A percentile compares a stretch with the other conserved stretches of the same genome.
phyloP scores from a whole-genome alignment of 345 rosid genomes.

The Pistacia atlantica region DNA sequence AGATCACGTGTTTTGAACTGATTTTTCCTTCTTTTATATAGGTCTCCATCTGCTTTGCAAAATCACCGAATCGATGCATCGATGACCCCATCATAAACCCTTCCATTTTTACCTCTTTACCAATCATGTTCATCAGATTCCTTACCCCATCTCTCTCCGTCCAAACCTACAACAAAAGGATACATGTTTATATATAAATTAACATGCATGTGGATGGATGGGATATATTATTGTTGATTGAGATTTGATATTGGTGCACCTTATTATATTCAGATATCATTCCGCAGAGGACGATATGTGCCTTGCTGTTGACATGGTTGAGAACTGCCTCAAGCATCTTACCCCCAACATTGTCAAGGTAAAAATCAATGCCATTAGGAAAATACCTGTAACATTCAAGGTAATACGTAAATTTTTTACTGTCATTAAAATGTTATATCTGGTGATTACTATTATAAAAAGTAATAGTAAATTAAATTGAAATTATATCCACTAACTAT shows the following conservation, averaged over 20 bases:
- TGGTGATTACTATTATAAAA: too few species aligned
- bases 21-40: conserved; percentile 39
- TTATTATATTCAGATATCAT: conserved; percentile 58
- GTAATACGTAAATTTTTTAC: background rate
- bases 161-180: conserved; percentile 32
- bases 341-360: conserved; percentile 57
- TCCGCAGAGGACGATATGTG: conserved; percentile 42
- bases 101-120: conserved; percentile 52
- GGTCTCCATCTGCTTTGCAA: conserved; percentile 32
- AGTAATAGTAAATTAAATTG: too few species aligned
- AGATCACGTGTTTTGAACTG: conserved; percentile 28
- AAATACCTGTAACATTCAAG: conserved; percentile 30
- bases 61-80: conserved; percentile 33
- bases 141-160: conserved; percentile 47
- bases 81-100: conserved; percentile 40
- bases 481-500: too few species aligned
- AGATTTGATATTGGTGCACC: conserved; percentile 19
- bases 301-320: conserved; percentile 42
- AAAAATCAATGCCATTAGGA: conserved; percentile 50
- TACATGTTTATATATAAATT: background rate
- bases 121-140: conserved; percentile 45
- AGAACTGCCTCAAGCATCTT: conserved; percentile 58
- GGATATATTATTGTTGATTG: background rate
- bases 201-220: background rate
- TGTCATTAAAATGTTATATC: too few species aligned